These are phyloP conservation scores for Saccharum spontaneum DNA, from an alignment of 176 grass and related monocot genomes.

Conservation along the genomic window DNA sequence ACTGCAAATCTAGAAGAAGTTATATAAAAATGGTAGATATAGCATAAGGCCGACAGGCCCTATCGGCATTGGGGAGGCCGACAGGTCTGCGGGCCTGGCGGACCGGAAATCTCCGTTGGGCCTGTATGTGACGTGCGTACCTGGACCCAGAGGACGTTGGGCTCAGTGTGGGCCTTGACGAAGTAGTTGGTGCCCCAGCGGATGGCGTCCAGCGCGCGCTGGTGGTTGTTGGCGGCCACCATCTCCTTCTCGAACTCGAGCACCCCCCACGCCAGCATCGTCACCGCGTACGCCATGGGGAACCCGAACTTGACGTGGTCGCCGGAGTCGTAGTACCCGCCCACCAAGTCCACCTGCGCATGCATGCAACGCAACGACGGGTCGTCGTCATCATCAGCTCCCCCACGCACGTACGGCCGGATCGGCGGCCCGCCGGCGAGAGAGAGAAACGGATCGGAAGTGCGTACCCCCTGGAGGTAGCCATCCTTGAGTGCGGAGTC, in stretches of 20 bases:
- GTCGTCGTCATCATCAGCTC: background rate
- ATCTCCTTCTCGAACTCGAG: constrained; percentile 93
- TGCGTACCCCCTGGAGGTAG: constrained; percentile 59
- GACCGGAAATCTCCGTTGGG: background rate
- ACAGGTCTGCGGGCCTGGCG: no score
- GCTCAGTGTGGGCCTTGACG: constrained; percentile 80
- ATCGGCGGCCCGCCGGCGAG: background rate
- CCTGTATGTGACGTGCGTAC: background rate
- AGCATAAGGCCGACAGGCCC: no score
- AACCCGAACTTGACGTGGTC: constrained; percentile 95
- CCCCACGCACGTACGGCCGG: background rate
- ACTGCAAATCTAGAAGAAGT: no score
- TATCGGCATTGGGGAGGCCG: no score
- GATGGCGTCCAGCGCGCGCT: constrained; percentile 65
- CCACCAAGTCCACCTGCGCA: constrained; percentile 74
- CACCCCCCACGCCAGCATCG: constrained; percentile 69
- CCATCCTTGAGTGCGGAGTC: constrained; percentile 88
- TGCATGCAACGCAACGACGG: background rate
- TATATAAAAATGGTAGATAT: no score
- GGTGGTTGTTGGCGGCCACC: constrained; percentile 57
- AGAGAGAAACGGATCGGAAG: background rate
- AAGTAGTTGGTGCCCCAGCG: constrained; percentile 88
- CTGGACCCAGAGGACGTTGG: constrained; percentile 81
- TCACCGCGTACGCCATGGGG: constrained; percentile 81
- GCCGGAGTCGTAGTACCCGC: constrained; percentile 91